Base-by-base conservation (phyloP, 495 filamentous ascomycete genomes). In the Daldinia decipiens region DNA sequence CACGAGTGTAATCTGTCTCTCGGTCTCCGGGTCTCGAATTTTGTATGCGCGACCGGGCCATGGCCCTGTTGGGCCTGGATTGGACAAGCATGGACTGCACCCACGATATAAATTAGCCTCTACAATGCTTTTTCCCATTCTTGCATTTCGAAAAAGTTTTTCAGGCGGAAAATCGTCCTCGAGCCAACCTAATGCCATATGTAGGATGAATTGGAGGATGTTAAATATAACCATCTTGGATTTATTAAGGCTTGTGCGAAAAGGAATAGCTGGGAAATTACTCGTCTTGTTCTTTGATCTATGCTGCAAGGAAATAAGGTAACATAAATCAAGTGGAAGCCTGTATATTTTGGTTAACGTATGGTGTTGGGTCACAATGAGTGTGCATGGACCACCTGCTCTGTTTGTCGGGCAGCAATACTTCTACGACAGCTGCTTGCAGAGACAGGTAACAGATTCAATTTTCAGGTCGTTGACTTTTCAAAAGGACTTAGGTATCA, bases 1-100 rank as follows among this genome's bases (percentile, higher is more conserved):
- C 47, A 70, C 40, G 3, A 81, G 65, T 8, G 78, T 81, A 47
- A 81, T 56, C n/a, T 79, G 61, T 1, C 75, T 50, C 9, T 68
- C 24, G 1, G 76, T 68, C 2, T 39, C 17, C 2, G 54, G 60
- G 3, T 70, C 67, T 59, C 77, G 76, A 60, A 78, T 79, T 15
- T 78, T 77, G 38, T 70, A 79, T 3, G 66, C 77, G 0, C 52
- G 51, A 11, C 65, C 66, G 5, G 75, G 69, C 60, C 63, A 61
- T 29, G 75, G 75, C 11, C 62, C 67, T 27, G 53, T 13, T 17
- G 39, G 6, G 1, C 5, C 39, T 12, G 19, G 19, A n/a, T 11
- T 47, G 4, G 43, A 8, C 19, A 24, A 47, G 17, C 4, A 24
- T 47, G 43, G 8, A 3, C 17, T 47, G 3, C 19, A 24, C 5